phyloP scores from a whole-genome alignment of 164 flowering plant species.

The Tetrastigma voinierianum region DNA sequence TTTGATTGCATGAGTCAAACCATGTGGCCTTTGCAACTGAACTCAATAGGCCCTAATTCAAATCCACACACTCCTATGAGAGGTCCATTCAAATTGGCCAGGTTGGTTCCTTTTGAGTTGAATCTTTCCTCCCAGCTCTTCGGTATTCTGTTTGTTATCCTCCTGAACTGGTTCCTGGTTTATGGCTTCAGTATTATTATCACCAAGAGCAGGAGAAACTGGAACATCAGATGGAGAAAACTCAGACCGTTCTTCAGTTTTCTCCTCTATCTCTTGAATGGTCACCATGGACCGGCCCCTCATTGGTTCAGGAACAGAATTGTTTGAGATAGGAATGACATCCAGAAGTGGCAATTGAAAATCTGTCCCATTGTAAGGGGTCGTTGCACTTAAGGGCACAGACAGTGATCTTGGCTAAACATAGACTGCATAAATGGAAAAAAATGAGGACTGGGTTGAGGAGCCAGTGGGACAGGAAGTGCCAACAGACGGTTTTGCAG shows the following conservation, averaged over 20 bases:
- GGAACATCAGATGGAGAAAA: constrained; percentile 17
- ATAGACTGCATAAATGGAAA: constrained; percentile 43
- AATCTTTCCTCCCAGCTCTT: constrained; percentile 16
- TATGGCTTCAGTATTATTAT: constrained; percentile 12
- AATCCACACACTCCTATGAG: constrained; percentile 6
- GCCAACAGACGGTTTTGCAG: constrained; percentile 35
- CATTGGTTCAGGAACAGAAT: constrained; percentile 13
- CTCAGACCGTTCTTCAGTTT: constrained; percentile 21
- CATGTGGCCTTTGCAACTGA: constrained; percentile 13
- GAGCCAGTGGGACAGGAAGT: constrained; percentile 27
- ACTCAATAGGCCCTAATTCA: constrained; percentile 6
- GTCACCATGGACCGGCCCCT: constrained; percentile 35
- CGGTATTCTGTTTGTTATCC: constrained; percentile 24
- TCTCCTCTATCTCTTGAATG: constrained; percentile 58
- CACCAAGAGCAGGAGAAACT: constrained; percentile 13
- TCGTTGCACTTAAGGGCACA: constrained; percentile 30
- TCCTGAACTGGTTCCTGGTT: constrained; percentile 11
- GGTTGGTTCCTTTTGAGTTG: constrained; percentile 15
- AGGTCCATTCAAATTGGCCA: constrained; percentile 6
- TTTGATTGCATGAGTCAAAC: constrained; percentile 15
- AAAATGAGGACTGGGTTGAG: constrained; percentile 30
- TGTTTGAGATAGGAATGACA: constrained; percentile 29
- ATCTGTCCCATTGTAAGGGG: constrained; percentile 20
- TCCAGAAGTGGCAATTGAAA: constrained; percentile 22
- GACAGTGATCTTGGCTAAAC: constrained; percentile 25